A percentile compares a stretch with the other conserved stretches of the same genome.
These are phyloP conservation scores for Amanita muscaria DNA, from an alignment of 768 basidiomycete species.

Conservation along the genomic window DNA sequence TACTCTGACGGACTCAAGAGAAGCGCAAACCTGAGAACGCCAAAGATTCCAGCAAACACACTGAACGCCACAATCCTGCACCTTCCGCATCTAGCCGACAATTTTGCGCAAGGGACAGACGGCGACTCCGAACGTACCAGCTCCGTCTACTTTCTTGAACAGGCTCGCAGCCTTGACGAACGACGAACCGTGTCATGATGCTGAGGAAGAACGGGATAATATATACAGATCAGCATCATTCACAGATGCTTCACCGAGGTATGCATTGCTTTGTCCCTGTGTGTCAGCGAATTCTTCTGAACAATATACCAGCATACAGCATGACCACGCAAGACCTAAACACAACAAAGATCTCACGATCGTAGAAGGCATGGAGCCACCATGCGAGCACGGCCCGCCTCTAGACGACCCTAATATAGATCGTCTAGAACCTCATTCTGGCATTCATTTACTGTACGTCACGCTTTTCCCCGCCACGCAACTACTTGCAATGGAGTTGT, in stretches of 20 bases:
- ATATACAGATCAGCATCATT: conserved; percentile 2
- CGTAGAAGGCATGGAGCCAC: conserved; percentile 67
- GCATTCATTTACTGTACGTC: conserved; percentile 74
- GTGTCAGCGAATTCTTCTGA: conserved; percentile 17
- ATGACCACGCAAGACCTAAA: conserved; percentile 12
- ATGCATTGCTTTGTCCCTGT: conserved; percentile 22
- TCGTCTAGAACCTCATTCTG: conserved; percentile 83
- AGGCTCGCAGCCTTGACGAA: conserved; percentile 26
- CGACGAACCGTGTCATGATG: neutral
- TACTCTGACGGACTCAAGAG: too few relatives aligned
- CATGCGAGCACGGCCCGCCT: conserved; percentile 62
- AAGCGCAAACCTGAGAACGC: conserved; percentile 36
- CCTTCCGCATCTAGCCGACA: neutral
- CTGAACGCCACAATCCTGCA: conserved; percentile 4
- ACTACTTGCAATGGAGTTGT: too few relatives aligned
- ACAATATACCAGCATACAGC: neutral
- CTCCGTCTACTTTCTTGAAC: conserved; percentile 44
- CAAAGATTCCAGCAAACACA: too few relatives aligned
- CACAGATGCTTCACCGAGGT: conserved; percentile 1
- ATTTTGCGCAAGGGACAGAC: conserved; percentile 1
- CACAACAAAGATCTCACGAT: conserved; percentile 61
- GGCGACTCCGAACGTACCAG: conserved; percentile 22
- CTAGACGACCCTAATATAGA: conserved; percentile 71
- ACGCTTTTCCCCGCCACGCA: conserved; percentile 1
- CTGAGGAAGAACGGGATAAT: neutral